These are phyloP conservation scores for Coemansia sp. DNA, from an alignment of 192 early-diverging fungal genomes.

Conservation along the genomic window DNA sequence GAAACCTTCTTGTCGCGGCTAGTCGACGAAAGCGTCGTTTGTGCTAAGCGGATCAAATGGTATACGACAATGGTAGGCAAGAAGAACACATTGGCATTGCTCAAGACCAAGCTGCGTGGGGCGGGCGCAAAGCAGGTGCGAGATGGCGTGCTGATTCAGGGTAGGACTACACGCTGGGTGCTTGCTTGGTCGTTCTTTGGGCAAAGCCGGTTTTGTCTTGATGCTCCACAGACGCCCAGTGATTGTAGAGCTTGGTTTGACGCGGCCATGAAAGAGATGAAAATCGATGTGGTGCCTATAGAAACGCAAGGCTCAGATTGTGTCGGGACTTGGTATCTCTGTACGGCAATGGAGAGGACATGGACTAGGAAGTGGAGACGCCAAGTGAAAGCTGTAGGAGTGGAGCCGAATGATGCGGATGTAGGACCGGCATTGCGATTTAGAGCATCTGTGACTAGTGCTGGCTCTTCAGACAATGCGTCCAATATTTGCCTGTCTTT, in stretches of 20 bases:
- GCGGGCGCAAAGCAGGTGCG: conserved; percentile 16
- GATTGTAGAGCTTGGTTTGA: conserved; percentile 16
- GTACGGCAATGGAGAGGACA: conserved; percentile 19
- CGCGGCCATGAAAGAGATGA: conserved; percentile 5
- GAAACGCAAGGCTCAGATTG: background rate
- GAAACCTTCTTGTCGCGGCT: conserved; percentile 67
- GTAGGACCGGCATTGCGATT: conserved; percentile 29
- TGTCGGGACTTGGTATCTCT: background rate
- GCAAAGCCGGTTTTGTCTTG: conserved; percentile 18
- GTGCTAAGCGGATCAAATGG: conserved; percentile 63
- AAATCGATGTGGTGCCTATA: background rate
- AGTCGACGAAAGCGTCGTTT: conserved; percentile 64
- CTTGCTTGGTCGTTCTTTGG: conserved; percentile 46
- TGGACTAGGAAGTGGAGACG: conserved; percentile 40
- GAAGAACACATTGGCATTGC: conserved; percentile 50
- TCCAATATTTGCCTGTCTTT: conserved; percentile 15
- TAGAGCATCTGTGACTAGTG: conserved; percentile 17
- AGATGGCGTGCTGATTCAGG: conserved; percentile 26
- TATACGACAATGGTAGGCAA: conserved; percentile 80
- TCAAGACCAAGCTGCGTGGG: conserved; percentile 12
- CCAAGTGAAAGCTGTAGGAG: background rate
- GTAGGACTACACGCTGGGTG: conserved; percentile 43
- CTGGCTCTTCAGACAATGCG: background rate
- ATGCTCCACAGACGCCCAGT: background rate
- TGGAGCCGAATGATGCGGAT: background rate